phyloP scores from a whole-genome alignment of 2,329 filamentous ascomycete species.

The Penicillium sp. region DNA sequence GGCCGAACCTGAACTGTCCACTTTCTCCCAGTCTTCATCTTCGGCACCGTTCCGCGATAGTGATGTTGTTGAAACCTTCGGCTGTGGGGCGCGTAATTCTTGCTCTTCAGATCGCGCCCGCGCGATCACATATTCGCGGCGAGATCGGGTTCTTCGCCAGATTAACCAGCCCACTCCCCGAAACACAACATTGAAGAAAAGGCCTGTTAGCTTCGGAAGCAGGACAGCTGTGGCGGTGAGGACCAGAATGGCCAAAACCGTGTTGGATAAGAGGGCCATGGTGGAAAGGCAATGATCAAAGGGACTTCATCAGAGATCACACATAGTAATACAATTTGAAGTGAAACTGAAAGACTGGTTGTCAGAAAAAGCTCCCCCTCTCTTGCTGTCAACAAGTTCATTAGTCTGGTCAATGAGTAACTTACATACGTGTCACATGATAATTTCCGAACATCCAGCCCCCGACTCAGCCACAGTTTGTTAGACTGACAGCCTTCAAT shows the following conservation, averaged over 20 bases:
- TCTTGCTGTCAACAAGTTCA: slow-evolving; percentile 24
- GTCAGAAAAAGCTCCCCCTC: slow-evolving; percentile 10
- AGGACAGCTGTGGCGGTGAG: slow-evolving; percentile 35
- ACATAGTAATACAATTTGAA: slow-evolving; percentile 21
- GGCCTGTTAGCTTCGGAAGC: slow-evolving; percentile 36
- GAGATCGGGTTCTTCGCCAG: slow-evolving; percentile 62
- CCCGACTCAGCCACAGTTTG: no score
- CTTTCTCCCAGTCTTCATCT: slow-evolving; percentile 70
- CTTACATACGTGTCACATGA: slow-evolving; percentile 27
- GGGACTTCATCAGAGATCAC: slow-evolving; percentile 16
- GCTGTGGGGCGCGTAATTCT: slow-evolving; percentile 29
- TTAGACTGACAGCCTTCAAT: no score
- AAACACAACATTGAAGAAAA: slow-evolving; percentile 37
- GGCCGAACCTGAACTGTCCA: slow-evolving; percentile 56
- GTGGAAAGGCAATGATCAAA: slow-evolving; percentile 13
- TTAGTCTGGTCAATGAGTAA: slow-evolving; percentile 14
- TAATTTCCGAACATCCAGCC: not conserved
- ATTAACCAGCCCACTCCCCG: slow-evolving; percentile 60
- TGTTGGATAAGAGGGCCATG: slow-evolving; percentile 38
- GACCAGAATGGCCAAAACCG: slow-evolving; percentile 33
- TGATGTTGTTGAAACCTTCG: slow-evolving; percentile 24
- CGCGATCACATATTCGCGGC: slow-evolving; percentile 55
- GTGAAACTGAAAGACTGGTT: not conserved
- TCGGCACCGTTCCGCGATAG: slow-evolving; percentile 34
- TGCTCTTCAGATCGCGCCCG: slow-evolving; percentile 48